Evolutionary conservation across 2,329 filamentous ascomycete species (phyloP), one percentile per base, ranked within the genome.

Genomic region (Triangularia setosa): DNA sequence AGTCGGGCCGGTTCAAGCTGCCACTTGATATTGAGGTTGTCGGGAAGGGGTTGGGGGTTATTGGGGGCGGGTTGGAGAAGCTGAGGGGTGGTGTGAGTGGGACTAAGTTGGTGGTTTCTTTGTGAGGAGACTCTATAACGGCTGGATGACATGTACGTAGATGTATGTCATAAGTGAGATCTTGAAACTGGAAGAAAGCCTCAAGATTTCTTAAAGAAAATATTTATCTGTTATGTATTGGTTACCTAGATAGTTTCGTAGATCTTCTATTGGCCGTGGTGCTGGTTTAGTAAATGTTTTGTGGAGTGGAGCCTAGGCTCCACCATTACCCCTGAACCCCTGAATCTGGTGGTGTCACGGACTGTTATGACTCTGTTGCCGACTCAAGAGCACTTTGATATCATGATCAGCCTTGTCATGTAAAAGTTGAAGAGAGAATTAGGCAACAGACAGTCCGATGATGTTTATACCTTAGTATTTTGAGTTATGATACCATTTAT

Each of bases 1-100:
- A 71, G 6, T 62, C 69, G 7, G 71, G 71, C 0, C 69, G 66
- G 35, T 75, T 72, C 44, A 69, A 70, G 64, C 18, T 75, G 30
- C 74, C 73, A 2, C 40, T 73, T 14, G 66, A 70, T 53, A 65
- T 75, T 11, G 66, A 71, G 23, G 61, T 70, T 23, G 72, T 75
- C 2, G 75, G 74, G 7, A 63, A 69, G 18, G 70, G 72, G 2
- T 58, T 74, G 8, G 64, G 71, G 9, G 63, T 40, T 2, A 66
- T 76, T 11, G 60, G 65, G 6, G 56, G 35, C 1, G 72, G 69
- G 11, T 60, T 76, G 48, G 69, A 73, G 11, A 69, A 68, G 64
- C 55, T 74, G 65, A 67, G 61, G 53, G 60, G 44, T 24, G 74
- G 72, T 4, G 72, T 75, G 0, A 76, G 73, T 55, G 72, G 73